Base-by-base conservation (phyloP, 1,284 basidiomycete genomes). In the Fistulinella staudtii region DNA sequence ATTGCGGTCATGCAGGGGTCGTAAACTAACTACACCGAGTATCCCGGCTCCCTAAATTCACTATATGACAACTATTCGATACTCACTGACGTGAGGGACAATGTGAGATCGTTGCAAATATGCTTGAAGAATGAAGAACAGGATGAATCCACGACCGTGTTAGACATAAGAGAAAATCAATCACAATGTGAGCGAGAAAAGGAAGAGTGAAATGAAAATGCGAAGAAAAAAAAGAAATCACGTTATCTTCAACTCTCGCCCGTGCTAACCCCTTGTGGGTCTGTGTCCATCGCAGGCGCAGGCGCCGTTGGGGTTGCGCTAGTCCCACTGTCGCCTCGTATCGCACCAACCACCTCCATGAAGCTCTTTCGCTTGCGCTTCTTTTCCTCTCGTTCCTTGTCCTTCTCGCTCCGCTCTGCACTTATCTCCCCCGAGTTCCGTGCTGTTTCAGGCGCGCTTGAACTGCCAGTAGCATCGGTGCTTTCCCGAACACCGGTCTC, bases 321-420 rank as follows among this genome's bases (percentile, higher is more conserved):
- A 11, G 44, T 33, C 36, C 41, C 35, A 13, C 23, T 50, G 25
- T 60, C 57, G 13, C 45, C 61, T 30, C 61, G 30, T 39, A 3
- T 58, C 22, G 46, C 61, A 23, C 59, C 46, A 15, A 59, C 57
- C 14, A 65, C 57, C 41, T 54, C 60, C 50, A 66, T 66, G 39
- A 71, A 59, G 18, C 64, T 70, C 58, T 64, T 67, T 55, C 66
- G 70, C 61, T 74, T 77, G 52, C 72, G 68, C 60, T 73, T 73
- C 66, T 74, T 74, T 60, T 76, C 75, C 45, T 68, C 63, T 38
- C 74, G 73, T 29, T 61, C 62, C 55, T 72, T 75, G 45, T 77
- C 77, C 35, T 69, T 72, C 47, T 69, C 70, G 21, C 74, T 49
- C 51, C 80, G 82, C 15, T 71, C 64, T 1, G 70, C 68, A n/a